Evolutionary conservation across 148 eudicot genomes (phyloP).

Genomic region (Vaccinium darrowii): DNA sequence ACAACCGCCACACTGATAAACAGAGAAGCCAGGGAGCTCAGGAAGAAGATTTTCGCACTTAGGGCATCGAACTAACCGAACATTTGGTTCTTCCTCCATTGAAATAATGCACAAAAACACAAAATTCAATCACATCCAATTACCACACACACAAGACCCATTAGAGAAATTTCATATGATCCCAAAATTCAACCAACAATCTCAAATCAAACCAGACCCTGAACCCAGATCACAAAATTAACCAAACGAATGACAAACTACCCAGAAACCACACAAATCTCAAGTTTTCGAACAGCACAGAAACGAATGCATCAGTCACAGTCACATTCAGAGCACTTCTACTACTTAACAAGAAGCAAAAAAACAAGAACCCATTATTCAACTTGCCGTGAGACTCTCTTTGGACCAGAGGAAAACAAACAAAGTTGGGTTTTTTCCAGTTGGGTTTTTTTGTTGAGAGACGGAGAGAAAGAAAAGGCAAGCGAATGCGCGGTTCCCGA

Average conservation of each 20-base stretch:
- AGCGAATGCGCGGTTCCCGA: conserved; percentile 16
- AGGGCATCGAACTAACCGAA: conserved; percentile 77
- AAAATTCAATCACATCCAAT: conserved; percentile 5
- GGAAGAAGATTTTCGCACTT: conserved; percentile 54
- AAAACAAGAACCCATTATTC: background rate
- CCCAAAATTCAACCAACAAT: conserved; percentile 4
- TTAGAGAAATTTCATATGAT: background rate
- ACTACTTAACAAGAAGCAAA: background rate
- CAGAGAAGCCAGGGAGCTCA: conserved; percentile 69
- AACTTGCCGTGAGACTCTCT: background rate
- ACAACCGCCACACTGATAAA: conserved; percentile 85
- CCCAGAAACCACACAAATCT: conserved; percentile 11
- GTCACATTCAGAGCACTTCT: background rate
- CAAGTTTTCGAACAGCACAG: background rate
- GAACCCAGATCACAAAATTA: conserved; percentile 11
- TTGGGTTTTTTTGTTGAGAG: background rate
- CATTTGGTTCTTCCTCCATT: conserved; percentile 61
- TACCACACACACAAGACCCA: background rate
- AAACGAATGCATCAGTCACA: background rate
- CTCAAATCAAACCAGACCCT: background rate
- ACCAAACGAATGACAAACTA: conserved; percentile 18
- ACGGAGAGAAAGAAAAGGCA: background rate
- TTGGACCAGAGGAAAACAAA: conserved; percentile 14
- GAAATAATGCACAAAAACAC: background rate
- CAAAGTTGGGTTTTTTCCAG: background rate